A percentile compares a stretch with the other conserved stretches of the same genome.
Evolutionary conservation across 2,329 filamentous ascomycete genomes (phyloP).

Genomic region (Elsinoe arachidis): DNA sequence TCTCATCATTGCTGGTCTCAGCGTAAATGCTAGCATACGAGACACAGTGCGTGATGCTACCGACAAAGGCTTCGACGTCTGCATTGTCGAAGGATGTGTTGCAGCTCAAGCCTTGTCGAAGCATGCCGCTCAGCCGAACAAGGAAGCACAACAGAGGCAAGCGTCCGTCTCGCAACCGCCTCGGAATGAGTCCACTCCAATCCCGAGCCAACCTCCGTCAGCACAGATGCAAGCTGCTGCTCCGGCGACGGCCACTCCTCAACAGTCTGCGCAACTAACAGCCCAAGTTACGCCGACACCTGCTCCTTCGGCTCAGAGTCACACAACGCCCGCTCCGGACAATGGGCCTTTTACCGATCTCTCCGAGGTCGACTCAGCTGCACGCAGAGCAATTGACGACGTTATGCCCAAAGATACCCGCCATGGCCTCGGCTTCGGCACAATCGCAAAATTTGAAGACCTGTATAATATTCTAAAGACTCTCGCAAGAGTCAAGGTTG

Average conservation of each 20-base stretch:
- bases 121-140: neutral
- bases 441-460: constrained; percentile 10
- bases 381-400: constrained; percentile 7
- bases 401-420: constrained; percentile 9
- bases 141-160: neutral
- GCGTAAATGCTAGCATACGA: constrained; percentile 9
- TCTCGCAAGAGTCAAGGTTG: neutral
- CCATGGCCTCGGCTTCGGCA: constrained; percentile 9
- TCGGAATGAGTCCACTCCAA: neutral
- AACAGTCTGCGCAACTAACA: neutral
- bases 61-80: constrained; percentile 2
- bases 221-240: neutral
- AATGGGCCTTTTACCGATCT: neutral
- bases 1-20: constrained; percentile 10
- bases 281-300: neutral
- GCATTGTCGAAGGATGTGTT: constrained; percentile 2
- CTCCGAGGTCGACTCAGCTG: neutral
- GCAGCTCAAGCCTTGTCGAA: constrained; percentile 6
- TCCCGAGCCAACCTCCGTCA: neutral
- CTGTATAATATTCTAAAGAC: constrained; percentile 4
- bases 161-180: neutral
- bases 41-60: constrained; percentile 8
- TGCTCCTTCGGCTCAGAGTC: neutral
- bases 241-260: neutral
- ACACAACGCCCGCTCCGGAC: neutral